Evolutionary conservation across 2,329 filamentous ascomycete genomes (phyloP), one percentile per base, ranked within the genome.

Genomic region (Talaromyces verruculosus): DNA sequence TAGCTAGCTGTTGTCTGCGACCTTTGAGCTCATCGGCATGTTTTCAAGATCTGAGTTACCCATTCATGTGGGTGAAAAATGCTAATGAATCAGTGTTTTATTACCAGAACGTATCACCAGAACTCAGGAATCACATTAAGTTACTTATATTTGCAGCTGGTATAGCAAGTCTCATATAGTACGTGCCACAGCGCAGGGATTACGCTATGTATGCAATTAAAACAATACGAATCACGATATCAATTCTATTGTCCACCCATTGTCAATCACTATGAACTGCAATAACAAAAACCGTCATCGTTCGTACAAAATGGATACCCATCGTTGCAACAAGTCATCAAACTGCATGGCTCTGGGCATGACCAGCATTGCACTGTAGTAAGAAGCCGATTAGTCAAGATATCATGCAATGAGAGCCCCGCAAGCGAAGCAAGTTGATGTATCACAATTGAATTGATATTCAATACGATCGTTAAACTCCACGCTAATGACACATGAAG

Each of bases 261-360:
- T 47, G 17, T 19, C 11, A n/a, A 35, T 62, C 25, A 10, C 45
- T 62, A 65, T 49, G 64, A 65, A 28, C 58, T 65, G 33, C 64
- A 65, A 39, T 65, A 65, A 53, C 64, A 65, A 5, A 62, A 19
- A 4, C 64, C 64, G 1, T 47, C 49, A 13, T 65, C n/a, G 5
- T 62, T 49, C 25, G 28, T 49, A 57, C 64, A 65, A 17, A 65
- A 65, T 41, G 64, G 64, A 62, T 65, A 62, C 17, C 64, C 59
- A 37, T 65, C 64, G 49, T 65, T 47, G 35, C 64, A 65, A 41
- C 64, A 65, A 17, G 58, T 28, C 64, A 65, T 65, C 49, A 65
- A 25, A 41, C 59, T 65, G 49, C 64, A 65, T 49, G 64, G 64
- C 13, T 61, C 59, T 37, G 64, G 58, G 39, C 64, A 65, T 57